Percentiles rank a stretch among this genome's conserved stretches.
Conservation (phyloP, 192 early-diverging fungal genomes). For the Backusella liffmaniae region DNA sequence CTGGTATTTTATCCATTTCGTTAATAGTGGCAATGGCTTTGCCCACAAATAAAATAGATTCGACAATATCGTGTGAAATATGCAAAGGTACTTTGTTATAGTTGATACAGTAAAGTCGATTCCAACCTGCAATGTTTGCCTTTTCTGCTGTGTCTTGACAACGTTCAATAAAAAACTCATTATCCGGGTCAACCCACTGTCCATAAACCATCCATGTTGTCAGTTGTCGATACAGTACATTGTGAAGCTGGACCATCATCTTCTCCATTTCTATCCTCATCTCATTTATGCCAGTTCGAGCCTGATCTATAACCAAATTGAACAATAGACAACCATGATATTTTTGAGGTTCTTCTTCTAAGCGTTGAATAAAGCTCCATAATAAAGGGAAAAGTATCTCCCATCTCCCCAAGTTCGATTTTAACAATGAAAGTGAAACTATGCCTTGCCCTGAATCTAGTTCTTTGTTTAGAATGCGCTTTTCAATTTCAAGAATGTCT, state of each 20-base stretch:
- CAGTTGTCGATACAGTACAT: slow-evolving; percentile 58
- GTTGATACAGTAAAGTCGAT: slow-evolving; percentile 48
- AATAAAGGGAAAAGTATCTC: slow-evolving; percentile 52
- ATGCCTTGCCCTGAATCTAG: slow-evolving; percentile 44
- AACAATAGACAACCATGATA: slow-evolving; percentile 50
- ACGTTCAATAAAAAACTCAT: slow-evolving; percentile 63
- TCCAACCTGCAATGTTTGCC: slow-evolving; percentile 37
- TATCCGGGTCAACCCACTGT: slow-evolving; percentile 52
- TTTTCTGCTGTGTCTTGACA: slow-evolving; percentile 5
- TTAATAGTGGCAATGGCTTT: slow-evolving; percentile 59
- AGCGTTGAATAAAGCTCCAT: slow-evolving; percentile 35
- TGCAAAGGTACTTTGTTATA: slow-evolving; percentile 46
- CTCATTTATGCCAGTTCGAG: slow-evolving; percentile 50
- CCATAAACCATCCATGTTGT: slow-evolving; percentile 71
- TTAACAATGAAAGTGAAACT: slow-evolving; percentile 43
- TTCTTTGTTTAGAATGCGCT: slow-evolving; percentile 50
- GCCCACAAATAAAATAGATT: slow-evolving; percentile 68
- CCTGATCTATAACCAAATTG: slow-evolving; percentile 49
- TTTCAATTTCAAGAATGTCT: slow-evolving; percentile 49
- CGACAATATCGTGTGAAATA: slow-evolving; percentile 49
- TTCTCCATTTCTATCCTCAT: slow-evolving; percentile 46
- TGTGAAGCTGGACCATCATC: slow-evolving; percentile 46
- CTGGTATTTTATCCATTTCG: slow-evolving; percentile 23
- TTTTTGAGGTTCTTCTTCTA: slow-evolving; percentile 31
- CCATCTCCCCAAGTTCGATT: slow-evolving; percentile 45